Percentiles rank a stretch among this genome's conserved stretches.
Evolutionary conservation across 805 yeast genomes (phyloP).

Genomic region (Candida yuanshanica): DNA sequence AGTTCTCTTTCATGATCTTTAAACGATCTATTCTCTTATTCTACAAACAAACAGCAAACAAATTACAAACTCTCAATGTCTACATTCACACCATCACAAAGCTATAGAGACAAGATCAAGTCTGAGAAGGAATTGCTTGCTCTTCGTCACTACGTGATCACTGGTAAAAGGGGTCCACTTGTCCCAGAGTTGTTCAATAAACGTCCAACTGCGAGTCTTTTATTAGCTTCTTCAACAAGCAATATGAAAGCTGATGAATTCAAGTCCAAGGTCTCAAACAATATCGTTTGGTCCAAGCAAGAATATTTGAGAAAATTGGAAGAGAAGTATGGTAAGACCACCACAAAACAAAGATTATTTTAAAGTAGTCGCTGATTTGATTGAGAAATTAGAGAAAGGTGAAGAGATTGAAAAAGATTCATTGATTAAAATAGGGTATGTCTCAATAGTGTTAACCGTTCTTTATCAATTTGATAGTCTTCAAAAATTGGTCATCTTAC

Average conservation of each 20-base stretch:
- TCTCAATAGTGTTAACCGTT: not conserved
- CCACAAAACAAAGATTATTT: not conserved
- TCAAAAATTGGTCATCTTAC: not conserved
- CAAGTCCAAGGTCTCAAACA: not conserved
- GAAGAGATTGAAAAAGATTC: not conserved
- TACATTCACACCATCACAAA: too few relatives aligned
- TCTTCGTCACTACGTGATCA: not conserved
- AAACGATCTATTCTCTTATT: too few relatives aligned
- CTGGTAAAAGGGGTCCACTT: not conserved
- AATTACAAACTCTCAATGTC: too few relatives aligned
- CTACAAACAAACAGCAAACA: too few relatives aligned
- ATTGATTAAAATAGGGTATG: not conserved
- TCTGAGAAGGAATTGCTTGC: not conserved
- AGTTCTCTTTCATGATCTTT: too few relatives aligned
- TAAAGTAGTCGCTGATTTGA: not conserved
- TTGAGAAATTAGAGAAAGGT: not conserved
- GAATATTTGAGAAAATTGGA: not conserved
- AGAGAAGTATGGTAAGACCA: not conserved
- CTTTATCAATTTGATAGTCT: not conserved
- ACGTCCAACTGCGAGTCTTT: not conserved
- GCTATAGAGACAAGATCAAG: not conserved
- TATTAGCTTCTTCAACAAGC: not conserved
- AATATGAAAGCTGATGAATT: not conserved
- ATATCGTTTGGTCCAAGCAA: not conserved
- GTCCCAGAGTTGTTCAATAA: not conserved